phyloP scores from a whole-genome alignment of 202 grass and related monocot species.

The Schoenoplectus triqueter region DNA sequence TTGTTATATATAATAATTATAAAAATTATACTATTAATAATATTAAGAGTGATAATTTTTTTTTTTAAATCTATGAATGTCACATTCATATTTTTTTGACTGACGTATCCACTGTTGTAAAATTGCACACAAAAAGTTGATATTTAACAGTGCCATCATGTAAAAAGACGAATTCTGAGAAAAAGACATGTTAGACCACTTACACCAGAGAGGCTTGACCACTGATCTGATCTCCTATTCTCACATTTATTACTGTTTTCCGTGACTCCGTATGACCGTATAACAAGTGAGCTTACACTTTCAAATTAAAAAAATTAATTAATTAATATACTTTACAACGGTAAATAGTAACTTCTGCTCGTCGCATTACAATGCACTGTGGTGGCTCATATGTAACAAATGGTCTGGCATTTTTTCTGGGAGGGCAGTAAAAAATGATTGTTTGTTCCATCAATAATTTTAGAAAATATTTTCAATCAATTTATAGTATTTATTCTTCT shows the following conservation, averaged over 20 bases:
- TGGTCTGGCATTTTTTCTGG: no score
- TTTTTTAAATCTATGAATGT: no score
- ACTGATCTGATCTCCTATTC: neutral
- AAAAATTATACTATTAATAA: no score
- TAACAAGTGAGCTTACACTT: neutral
- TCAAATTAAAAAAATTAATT: neutral
- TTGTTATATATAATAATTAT: no score
- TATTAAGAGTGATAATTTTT: no score
- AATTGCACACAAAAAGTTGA: neutral
- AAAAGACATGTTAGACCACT: neutral
- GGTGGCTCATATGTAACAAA: no score
- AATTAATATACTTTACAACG: neutral
- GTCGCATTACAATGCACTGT: no score
- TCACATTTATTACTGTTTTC: constrained; percentile 10
- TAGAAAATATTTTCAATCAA: no score
- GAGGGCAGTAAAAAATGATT: no score
- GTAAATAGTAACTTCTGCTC: constrained; percentile 4
- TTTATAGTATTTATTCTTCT: no score
- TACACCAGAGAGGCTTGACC: constrained; percentile 15
- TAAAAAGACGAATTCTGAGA: neutral
- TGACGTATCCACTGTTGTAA: neutral
- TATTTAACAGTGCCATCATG: neutral
- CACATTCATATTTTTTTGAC: neutral
- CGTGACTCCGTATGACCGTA: neutral
- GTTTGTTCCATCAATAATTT: no score